A percentile compares a stretch with the other conserved stretches of the same genome.
phyloP scores from a whole-genome alignment of 2,329 filamentous ascomycete species.

The Epichloe festucae region DNA sequence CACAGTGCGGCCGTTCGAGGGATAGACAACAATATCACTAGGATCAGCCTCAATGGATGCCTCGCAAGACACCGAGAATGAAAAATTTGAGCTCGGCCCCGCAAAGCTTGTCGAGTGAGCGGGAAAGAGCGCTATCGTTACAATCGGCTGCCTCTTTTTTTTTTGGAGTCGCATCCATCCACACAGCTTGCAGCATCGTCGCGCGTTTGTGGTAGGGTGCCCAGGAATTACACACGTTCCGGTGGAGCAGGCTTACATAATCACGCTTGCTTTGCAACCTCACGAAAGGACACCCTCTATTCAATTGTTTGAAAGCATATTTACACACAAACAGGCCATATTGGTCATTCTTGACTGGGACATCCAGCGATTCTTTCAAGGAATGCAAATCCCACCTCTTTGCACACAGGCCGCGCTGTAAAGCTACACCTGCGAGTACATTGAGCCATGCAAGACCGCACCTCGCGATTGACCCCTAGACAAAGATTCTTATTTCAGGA shows the following conservation, averaged over 20 bases:
- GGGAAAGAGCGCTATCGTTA: constrained; percentile 1
- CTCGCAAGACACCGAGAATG: constrained; percentile 1
- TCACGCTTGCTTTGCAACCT: not conserved
- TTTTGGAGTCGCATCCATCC: constrained; percentile 12
- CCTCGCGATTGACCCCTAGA: too few species aligned
- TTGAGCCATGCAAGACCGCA: too few species aligned
- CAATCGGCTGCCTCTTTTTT: constrained; percentile 7
- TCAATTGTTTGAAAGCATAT: too few species aligned
- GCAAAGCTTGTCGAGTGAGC: constrained; percentile 6
- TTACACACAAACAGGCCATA: too few species aligned
- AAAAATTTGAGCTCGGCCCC: not conserved
- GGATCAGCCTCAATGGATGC: not conserved
- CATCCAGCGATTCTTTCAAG: too few species aligned
- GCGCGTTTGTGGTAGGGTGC: constrained; percentile 11
- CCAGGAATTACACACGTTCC: constrained; percentile 8
- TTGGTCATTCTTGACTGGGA: too few species aligned
- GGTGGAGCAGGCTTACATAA: constrained; percentile 1
- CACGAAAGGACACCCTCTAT: too few species aligned
- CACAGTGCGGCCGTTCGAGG: not conserved
- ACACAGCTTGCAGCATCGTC: constrained; percentile 13
- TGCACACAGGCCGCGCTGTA: too few species aligned
- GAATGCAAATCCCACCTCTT: too few species aligned
- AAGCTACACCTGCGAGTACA: too few species aligned
- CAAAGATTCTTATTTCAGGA: too few species aligned
- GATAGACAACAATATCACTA: not conserved